Percentiles rank a stretch among this genome's conserved stretches.
Evolutionary conservation across 2,329 filamentous ascomycete genomes (phyloP).

Genomic region (Aureobasidium sp.): DNA sequence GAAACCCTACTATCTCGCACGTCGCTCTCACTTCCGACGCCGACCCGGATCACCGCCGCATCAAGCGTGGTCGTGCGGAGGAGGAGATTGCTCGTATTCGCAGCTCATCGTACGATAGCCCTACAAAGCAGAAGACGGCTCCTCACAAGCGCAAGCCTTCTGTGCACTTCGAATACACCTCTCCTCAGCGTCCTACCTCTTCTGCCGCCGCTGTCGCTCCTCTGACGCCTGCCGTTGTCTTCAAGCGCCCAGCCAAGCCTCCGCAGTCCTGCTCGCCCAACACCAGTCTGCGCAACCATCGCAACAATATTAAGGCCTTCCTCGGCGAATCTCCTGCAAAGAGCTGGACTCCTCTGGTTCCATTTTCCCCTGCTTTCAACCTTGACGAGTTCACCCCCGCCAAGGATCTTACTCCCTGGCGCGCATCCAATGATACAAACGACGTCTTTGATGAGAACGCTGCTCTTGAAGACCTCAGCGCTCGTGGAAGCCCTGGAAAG

Average conservation of each 20-base stretch:
- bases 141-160: slow-evolving; percentile 24
- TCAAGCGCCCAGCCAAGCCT: slow-evolving; percentile 59
- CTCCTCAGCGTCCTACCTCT: slow-evolving; percentile 56
- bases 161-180: slow-evolving; percentile 49
- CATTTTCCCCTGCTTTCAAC: slow-evolving; percentile 61
- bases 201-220: slow-evolving; percentile 61
- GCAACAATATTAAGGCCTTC: slow-evolving; percentile 72
- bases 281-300: slow-evolving; percentile 83
- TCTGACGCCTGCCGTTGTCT: slow-evolving; percentile 70
- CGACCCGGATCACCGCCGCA: slow-evolving; percentile 48
- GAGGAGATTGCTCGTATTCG: slow-evolving; percentile 92
- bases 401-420: slow-evolving; percentile 7
- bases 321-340: slow-evolving; percentile 66
- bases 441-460: slow-evolving; percentile 13
- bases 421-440: not conserved
- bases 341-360: slow-evolving; percentile 46
- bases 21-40: slow-evolving; percentile 68
- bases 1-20: slow-evolving; percentile 49
- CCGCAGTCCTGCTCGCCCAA: slow-evolving; percentile 83
- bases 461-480: slow-evolving; percentile 35
- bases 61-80: slow-evolving; percentile 86
- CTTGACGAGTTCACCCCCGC: slow-evolving; percentile 29
- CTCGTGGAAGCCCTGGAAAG: slow-evolving; percentile 61
- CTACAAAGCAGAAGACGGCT: slow-evolving; percentile 51
- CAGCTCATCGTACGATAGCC: slow-evolving; percentile 88